Conservation (phyloP, 257 asterid species). For the Pogostemon cablin region DNA sequence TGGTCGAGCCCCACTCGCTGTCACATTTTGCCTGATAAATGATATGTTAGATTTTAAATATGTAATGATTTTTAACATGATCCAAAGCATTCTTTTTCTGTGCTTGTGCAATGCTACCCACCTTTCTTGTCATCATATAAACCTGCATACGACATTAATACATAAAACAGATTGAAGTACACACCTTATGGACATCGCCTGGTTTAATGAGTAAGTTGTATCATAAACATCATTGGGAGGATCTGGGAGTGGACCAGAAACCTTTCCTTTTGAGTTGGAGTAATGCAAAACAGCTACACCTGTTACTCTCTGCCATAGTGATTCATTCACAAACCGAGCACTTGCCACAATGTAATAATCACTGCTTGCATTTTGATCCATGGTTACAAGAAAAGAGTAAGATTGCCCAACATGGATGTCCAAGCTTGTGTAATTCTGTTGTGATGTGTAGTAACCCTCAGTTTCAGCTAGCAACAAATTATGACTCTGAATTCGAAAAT, state of each 20-base stretch:
- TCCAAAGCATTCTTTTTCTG: neutral
- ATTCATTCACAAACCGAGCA: constrained; percentile 22
- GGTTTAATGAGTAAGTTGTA: constrained; percentile 1
- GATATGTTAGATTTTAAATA: neutral
- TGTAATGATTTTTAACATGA: neutral
- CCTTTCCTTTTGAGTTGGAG: constrained; percentile 7
- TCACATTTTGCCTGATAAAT: constrained; percentile 11
- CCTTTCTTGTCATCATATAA: neutral
- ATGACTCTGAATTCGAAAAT: constrained; percentile 14
- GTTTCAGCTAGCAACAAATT: constrained; percentile 13
- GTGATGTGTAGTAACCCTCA: constrained; percentile 13
- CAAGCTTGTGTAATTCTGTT: constrained; percentile 15
- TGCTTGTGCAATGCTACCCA: neutral
- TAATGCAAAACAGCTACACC: constrained; percentile 19
- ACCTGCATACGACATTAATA: neutral
- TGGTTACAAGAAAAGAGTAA: constrained; percentile 15
- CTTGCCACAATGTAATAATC: constrained; percentile 15
- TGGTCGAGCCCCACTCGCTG: constrained; percentile 4
- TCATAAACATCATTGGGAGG: constrained; percentile 13
- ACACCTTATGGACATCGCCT: constrained; percentile 19
- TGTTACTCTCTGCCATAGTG: constrained; percentile 12
- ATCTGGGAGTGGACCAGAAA: constrained; percentile 9
- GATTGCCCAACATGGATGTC: constrained; percentile 21
- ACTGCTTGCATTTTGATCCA: constrained; percentile 20
- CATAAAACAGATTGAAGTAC: neutral